Percentiles rank a stretch among this genome's conserved stretches.
These are phyloP conservation scores for Psilocybe mexicana DNA, from an alignment of 1,284 basidiomycete species.

Conservation along the genomic window DNA sequence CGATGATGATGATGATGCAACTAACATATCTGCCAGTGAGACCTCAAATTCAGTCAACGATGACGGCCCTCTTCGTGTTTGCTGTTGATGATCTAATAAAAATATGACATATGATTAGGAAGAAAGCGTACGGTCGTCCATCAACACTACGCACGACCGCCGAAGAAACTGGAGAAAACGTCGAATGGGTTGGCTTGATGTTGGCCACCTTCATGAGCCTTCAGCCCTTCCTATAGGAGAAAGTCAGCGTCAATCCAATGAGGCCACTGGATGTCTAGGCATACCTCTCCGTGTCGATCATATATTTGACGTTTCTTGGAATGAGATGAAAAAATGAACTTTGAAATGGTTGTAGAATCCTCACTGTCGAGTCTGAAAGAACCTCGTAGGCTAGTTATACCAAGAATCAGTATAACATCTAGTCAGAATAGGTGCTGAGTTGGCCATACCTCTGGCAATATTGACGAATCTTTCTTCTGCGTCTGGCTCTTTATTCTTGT, in stretches of 20 bases:
- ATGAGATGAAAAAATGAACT: constrained; percentile 25
- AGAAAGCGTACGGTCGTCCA: not conserved
- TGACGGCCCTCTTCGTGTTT: constrained; percentile 80
- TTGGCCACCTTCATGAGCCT: constrained; percentile 81
- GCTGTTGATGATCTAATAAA: constrained; percentile 50
- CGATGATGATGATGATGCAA: constrained; percentile 8
- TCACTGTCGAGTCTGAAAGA: constrained; percentile 77
- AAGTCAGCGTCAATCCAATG: constrained; percentile 2
- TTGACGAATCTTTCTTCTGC: constrained; percentile 88
- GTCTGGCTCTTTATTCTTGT: constrained; percentile 86
- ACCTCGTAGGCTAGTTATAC: constrained; percentile 83
- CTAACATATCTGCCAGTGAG: constrained; percentile 79
- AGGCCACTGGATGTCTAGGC: constrained; percentile 12
- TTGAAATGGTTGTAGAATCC: constrained; percentile 22
- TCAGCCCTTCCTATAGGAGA: constrained; percentile 70
- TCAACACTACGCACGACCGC: constrained; percentile 54
- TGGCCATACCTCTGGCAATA: constrained; percentile 78
- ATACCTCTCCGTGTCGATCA: constrained; percentile 86
- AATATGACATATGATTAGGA: not conserved
- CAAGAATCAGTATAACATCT: not conserved
- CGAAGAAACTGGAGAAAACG: constrained; percentile 91
- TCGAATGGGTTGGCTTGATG: constrained; percentile 87
- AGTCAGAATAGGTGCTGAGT: not conserved
- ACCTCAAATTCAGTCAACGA: constrained; percentile 89
- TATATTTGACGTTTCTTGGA: constrained; percentile 86